Base-by-base conservation (phyloP, 1,284 basidiomycete species). In the Ceratobasidium sp. region DNA sequence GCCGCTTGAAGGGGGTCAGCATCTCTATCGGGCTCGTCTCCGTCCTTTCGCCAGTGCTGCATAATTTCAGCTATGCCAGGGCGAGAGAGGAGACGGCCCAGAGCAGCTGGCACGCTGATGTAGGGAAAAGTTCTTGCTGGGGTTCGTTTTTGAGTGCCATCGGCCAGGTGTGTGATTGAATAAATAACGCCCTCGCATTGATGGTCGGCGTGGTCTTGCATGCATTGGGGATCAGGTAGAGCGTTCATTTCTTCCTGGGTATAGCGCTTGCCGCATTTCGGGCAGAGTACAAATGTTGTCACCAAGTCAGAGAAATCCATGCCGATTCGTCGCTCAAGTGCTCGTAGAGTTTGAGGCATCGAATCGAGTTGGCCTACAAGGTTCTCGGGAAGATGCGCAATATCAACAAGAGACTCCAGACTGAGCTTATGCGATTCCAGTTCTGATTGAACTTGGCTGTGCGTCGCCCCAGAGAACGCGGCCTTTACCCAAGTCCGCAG, bases 181-280 rank as follows among this genome's bases (percentile, higher is more conserved):
- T 45, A 61, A 8, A 61, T 2, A 6, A 30, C 12, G n/a, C 39
- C 26, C 12, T 61, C 26, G 23, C 39, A 61, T 43, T 46, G 59
- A 9, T 18, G 3, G 23, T 41, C 43, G 18, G 2, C n/a, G 9
- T 9, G 18, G 12, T 41, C 21, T 5, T 12, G 21, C 16, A 32
- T 62, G 60, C 60, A 62, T 16, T 48, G 43, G 3, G 60, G 60
- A 16, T 48, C 30, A 41, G 21, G 36, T n/a, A 62, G 60, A 2
- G 28, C 21, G 32, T 48, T 28, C 2, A 62, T 6, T n/a, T 30
- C 9, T 4, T 45, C 23, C 59, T 28, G 28, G 3, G 59, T 28
- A 28, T 46, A 46, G 5, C 43, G 43, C 43, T 26, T 61, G 6
- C 59, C 59, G 28, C 59, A 61, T 10, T 30, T 46, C 3, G 23